Evolutionary conservation across 495 filamentous ascomycete species (phyloP).

Genomic region (Aspergillus haitiensis): DNA sequence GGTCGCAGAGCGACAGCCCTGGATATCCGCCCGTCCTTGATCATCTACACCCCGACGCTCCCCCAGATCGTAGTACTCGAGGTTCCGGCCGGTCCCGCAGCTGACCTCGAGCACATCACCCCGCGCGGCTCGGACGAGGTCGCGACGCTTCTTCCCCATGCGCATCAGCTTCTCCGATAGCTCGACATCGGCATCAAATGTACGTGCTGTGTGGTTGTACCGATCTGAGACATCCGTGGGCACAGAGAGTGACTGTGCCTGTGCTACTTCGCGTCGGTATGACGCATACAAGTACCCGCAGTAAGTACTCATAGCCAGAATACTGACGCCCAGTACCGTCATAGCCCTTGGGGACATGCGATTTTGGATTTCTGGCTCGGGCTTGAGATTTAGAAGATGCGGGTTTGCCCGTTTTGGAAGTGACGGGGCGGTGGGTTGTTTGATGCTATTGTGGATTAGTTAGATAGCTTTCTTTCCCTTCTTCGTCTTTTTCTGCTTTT

Average conservation of each 20-base stretch:
- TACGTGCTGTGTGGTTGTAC: slow-evolving; percentile 56
- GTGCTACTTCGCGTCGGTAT: slow-evolving; percentile 40
- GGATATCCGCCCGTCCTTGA: slow-evolving; percentile 35
- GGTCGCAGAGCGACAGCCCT: slow-evolving; percentile 52
- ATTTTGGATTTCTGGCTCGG: slow-evolving; percentile 12
- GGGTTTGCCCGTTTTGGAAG: slow-evolving; percentile 30
- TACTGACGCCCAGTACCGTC: slow-evolving; percentile 45
- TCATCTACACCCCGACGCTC: slow-evolving; percentile 73
- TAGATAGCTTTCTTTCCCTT: slow-evolving; percentile 3
- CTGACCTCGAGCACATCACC: slow-evolving; percentile 89
- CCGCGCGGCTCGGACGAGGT: slow-evolving; percentile 59
- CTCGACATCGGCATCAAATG: slow-evolving; percentile 65
- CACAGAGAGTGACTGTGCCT: slow-evolving; percentile 38
- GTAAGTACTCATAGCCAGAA: slow-evolving; percentile 52
- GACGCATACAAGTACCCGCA: slow-evolving; percentile 53
- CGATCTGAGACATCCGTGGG: slow-evolving; percentile 56
- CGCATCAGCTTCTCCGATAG: slow-evolving; percentile 66
- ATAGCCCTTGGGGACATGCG: slow-evolving; percentile 38
- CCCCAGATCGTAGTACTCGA: slow-evolving; percentile 65
- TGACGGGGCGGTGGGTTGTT: not conserved
- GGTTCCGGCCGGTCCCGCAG: slow-evolving; percentile 88
- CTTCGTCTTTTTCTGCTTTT: slow-evolving; percentile 6
- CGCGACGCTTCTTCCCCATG: slow-evolving; percentile 58
- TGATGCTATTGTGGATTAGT: slow-evolving; percentile 5
- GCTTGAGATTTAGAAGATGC: slow-evolving; percentile 19